Base-by-base conservation (phyloP, 257 asterid genomes). In the Fraxinus pennsylvanica region DNA sequence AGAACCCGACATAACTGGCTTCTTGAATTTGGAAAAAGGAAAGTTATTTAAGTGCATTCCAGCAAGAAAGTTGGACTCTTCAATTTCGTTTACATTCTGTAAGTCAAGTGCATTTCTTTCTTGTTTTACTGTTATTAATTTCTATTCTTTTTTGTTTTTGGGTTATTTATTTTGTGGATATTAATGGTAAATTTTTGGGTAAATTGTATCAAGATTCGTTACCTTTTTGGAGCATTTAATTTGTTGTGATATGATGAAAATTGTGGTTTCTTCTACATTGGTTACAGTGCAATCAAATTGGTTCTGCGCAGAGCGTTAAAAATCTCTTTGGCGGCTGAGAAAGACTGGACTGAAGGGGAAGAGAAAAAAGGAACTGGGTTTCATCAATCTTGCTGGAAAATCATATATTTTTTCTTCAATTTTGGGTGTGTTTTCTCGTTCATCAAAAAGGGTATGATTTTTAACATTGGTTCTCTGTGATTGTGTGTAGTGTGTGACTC, bases 201-300 rank as follows among this genome's bases (percentile, higher is more conserved):
- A 25, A 33, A 63, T 25, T 63, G 36, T 63, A 10, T 63, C 69
- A 27, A 25, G 29, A 9, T 63, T 43, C 69, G 69, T 63, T 63
- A 10, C 15, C 19, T 80, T 81, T 73, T 78, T 81, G 85, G 71
- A 59, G 73, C 84, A 78, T 76, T 75, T 70, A 5, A 22, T 68
- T 29, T 67, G 71, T 50, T 43, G 12, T 43, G 50, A 41, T 10
- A 43, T 43, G 52, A 57, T 74, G 57, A 76, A 47, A 65, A 50
- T 39, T 41, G 57, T 81, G 79, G 21, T 75, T 78, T 25, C 68
- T 73, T 79, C 47, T 72, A 30, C 38, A 30, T 72, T 50, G 71
- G 43, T 63, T 39, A 17, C 57, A 41, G 73, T 33, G 21, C 66
- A 65, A 72, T 78, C 52, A 43, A 8, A 22, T 65, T 78, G 25